phyloP scores from a whole-genome alignment of 441 rosid species.

The Pelargonium fulgidum region DNA sequence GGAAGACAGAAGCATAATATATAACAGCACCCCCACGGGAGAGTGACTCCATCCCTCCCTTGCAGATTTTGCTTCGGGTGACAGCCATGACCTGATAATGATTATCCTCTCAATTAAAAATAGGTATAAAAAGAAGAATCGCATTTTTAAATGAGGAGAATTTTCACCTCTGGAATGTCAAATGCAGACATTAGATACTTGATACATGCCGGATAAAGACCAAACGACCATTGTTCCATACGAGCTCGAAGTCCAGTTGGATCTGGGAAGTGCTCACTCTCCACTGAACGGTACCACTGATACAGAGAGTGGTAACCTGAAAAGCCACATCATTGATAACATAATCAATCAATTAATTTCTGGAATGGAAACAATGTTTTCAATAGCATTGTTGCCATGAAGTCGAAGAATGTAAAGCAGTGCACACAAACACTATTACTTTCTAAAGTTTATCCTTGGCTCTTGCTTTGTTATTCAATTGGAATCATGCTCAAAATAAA shows the following conservation, averaged over 20 bases:
- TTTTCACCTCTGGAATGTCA: constrained; percentile 90
- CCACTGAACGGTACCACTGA: constrained; percentile 93
- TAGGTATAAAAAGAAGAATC: not conserved
- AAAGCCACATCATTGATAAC: constrained; percentile 8
- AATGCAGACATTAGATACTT: constrained; percentile 99
- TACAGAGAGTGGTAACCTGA: constrained; percentile 90
- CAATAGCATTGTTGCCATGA: not conserved
- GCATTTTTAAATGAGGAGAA: constrained; percentile 10
- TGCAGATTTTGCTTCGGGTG: constrained; percentile 79
- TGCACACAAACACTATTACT: not conserved
- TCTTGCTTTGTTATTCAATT: constrained; percentile 3
- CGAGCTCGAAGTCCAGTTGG: constrained; percentile 97
- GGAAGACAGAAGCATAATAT: constrained; percentile 90
- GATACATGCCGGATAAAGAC: constrained; percentile 96
- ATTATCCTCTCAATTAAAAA: constrained; percentile 13
- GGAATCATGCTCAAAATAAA: not conserved
- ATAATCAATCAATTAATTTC: constrained; percentile 7
- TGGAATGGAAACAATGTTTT: not conserved
- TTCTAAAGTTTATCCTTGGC: not conserved
- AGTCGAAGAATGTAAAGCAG: not conserved
- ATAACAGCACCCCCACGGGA: constrained; percentile 83
- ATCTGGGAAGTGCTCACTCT: constrained; percentile 94
- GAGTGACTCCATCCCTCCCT: constrained; percentile 63
- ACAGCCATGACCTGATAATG: constrained; percentile 87
- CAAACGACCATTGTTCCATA: constrained; percentile 95